These are phyloP conservation scores for Carex myosuroides DNA, from an alignment of 176 grass and related monocot species.

Conservation along the genomic window DNA sequence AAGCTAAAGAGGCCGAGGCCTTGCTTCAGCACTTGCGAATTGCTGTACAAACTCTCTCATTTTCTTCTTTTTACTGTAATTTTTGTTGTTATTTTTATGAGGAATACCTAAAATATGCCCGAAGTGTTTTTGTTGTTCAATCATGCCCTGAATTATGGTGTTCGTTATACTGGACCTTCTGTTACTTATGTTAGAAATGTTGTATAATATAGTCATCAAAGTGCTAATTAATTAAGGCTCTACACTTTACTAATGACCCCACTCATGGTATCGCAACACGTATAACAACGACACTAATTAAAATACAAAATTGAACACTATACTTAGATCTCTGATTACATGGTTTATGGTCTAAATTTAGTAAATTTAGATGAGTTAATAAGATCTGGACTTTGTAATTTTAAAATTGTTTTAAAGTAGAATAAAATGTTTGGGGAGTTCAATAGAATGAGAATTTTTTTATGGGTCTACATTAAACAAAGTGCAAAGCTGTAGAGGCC, in stretches of 20 bases:
- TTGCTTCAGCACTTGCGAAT: slow-evolving; percentile 76
- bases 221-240: background rate
- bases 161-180: background rate
- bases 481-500: background rate
- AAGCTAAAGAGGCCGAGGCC: slow-evolving; percentile 60
- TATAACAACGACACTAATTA: background rate
- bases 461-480: background rate
- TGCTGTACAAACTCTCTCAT: slow-evolving; percentile 47
- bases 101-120: background rate
- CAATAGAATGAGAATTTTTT: background rate
- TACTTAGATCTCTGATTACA: background rate
- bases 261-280: background rate
- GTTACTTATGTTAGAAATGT: background rate
- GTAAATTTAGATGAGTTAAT: background rate
- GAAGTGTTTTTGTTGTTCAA: background rate
- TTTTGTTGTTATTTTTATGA: background rate
- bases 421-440: background rate
- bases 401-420: background rate
- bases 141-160: background rate
- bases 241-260: background rate
- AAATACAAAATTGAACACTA: background rate
- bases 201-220: background rate
- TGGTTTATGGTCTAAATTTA: background rate
- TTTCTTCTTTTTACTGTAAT: background rate
- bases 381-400: background rate